These are phyloP conservation scores for Monilinia polystroma DNA, from an alignment of 2,329 filamentous ascomycete genomes.

Conservation along the genomic window DNA sequence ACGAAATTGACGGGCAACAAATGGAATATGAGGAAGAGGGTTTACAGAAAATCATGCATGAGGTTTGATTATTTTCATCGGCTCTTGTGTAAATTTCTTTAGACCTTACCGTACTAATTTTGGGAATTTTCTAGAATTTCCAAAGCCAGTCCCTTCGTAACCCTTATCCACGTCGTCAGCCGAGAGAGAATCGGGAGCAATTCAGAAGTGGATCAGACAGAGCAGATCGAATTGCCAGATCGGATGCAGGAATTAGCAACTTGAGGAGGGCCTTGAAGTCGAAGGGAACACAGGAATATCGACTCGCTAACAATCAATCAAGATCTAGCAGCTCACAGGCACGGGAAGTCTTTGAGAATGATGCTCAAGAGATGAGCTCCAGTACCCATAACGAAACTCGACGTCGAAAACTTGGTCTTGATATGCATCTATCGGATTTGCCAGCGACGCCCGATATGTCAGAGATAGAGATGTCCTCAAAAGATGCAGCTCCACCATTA, in stretches of 20 bases:
- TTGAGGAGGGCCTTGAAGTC: conserved; percentile 9
- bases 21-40: conserved; percentile 25
- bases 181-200: conserved; percentile 9
- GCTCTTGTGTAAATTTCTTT: not conserved
- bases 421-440: conserved; percentile 36
- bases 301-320: not conserved
- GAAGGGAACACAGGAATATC: not conserved
- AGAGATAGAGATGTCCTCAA: conserved; percentile 48
- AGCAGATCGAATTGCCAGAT: conserved; percentile 4
- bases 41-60: conserved; percentile 8
- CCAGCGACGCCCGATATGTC: conserved; percentile 60
- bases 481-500: conserved; percentile 21
- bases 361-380: conserved; percentile 25
- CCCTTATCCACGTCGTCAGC: not conserved
- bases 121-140: not conserved
- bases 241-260: not conserved
- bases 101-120: conserved; percentile 3
- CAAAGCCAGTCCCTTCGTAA: conserved; percentile 2
- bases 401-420: conserved; percentile 30
- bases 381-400: conserved; percentile 22
- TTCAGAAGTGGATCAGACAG: conserved; percentile 4
- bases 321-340: conserved; percentile 9
- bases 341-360: not conserved
- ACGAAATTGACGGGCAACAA: conserved; percentile 61
- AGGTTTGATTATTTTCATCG: conserved; percentile 22